Evolutionary conservation across 129 eudicot genomes (phyloP).

Genomic region (Arctium lappa): DNA sequence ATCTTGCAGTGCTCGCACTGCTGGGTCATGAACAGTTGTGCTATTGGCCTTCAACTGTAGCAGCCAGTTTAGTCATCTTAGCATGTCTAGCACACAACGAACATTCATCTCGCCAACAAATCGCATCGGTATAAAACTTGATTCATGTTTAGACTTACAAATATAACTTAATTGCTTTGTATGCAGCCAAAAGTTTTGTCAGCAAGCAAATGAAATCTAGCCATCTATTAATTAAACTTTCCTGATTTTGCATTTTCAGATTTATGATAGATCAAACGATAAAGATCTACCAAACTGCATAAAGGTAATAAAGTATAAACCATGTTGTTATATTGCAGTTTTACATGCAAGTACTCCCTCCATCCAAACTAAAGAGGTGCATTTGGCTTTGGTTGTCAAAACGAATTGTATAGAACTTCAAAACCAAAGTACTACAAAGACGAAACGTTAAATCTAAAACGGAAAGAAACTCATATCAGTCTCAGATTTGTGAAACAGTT

Average conservation of each 20-base stretch:
- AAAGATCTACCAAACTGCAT: slow-evolving; percentile 72
- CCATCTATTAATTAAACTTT: slow-evolving; percentile 18
- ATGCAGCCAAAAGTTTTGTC: slow-evolving; percentile 6
- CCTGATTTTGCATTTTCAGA: slow-evolving; percentile 43
- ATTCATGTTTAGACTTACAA: background rate
- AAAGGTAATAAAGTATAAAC: slow-evolving; percentile 47
- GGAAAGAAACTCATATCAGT: background rate
- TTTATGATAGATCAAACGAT: slow-evolving; percentile 50
- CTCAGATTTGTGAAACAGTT: background rate
- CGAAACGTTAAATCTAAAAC: background rate
- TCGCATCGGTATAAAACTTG: slow-evolving; percentile 46
- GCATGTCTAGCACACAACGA: slow-evolving; percentile 56
- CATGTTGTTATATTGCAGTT: background rate
- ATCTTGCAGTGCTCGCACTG: slow-evolving; percentile 67
- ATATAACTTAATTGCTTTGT: background rate
- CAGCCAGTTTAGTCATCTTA: slow-evolving; percentile 82
- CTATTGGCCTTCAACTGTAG: slow-evolving; percentile 96
- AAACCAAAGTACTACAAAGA: background rate
- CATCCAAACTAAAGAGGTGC: background rate
- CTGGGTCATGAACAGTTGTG: slow-evolving; percentile 68
- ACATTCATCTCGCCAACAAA: slow-evolving; percentile 57
- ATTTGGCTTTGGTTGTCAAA: slow-evolving; percentile 9
- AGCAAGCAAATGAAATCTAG: slow-evolving; percentile 9
- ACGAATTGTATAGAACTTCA: background rate
- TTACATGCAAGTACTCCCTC: slow-evolving; percentile 6